Conservation (phyloP, 805 yeast genomes). For the Lipomyces spencermartinsiae region DNA sequence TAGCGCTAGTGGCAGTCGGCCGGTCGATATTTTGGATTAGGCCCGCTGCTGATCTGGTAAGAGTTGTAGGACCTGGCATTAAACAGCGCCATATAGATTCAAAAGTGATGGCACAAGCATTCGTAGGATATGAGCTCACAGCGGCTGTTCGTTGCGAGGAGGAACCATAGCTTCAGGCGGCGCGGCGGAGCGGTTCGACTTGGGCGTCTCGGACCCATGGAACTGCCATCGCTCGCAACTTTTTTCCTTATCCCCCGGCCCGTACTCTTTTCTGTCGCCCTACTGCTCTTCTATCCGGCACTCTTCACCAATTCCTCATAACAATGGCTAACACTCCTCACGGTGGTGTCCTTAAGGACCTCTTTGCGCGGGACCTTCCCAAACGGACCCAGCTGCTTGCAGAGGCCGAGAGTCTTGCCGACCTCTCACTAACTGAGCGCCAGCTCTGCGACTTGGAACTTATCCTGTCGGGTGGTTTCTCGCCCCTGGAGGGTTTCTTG, state of each 20-base stretch:
- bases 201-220: neutral
- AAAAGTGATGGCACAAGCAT: too few species aligned
- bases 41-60: too few species aligned
- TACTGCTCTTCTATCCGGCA: neutral
- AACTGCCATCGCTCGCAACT: neutral
- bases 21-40: too few species aligned
- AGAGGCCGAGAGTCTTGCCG: conserved; percentile 60
- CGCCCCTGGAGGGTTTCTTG: conserved; percentile 80
- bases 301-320: neutral
- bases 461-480: conserved; percentile 91
- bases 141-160: neutral
- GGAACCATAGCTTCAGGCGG: neutral
- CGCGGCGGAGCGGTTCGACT: neutral
- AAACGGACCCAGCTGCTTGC: conserved; percentile 60
- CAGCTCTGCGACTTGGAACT: conserved; percentile 93
- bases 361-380: conserved; percentile 78
- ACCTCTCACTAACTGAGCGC: conserved; percentile 71
- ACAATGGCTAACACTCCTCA: conserved; percentile 69
- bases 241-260: neutral
- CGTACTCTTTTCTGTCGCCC: neutral
- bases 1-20: too few species aligned
- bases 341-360: conserved; percentile 89
- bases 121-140: too few species aligned
- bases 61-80: neutral
- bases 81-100: neutral